Conservation (phyloP, 2,329 filamentous ascomycete genomes). For the Pseudocercospora cruenta region DNA sequence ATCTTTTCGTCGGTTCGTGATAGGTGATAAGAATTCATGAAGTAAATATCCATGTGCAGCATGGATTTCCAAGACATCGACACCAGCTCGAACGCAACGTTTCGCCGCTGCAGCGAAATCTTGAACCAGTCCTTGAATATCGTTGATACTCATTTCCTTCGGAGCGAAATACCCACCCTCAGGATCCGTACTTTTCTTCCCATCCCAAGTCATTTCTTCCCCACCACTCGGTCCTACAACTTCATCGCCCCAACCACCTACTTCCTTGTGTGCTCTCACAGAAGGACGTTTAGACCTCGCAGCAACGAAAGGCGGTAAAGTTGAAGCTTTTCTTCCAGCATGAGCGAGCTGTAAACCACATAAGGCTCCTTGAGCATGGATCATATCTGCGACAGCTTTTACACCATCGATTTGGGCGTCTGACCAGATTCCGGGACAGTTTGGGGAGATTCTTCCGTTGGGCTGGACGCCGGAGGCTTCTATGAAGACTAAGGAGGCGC, state of each 20-base stretch:
- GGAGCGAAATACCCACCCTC: constrained; percentile 45
- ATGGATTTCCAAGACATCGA: constrained; percentile 81
- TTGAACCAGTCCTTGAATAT: constrained; percentile 68
- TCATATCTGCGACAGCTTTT: constrained; percentile 72
- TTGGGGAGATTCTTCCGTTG: constrained; percentile 79
- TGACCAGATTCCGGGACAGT: constrained; percentile 79
- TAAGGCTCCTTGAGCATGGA: constrained; percentile 75
- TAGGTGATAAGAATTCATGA: constrained; percentile 69
- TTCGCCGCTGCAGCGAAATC: constrained; percentile 66
- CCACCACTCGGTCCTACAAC: constrained; percentile 59
- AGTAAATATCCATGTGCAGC: constrained; percentile 79
- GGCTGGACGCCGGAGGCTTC: constrained; percentile 79
- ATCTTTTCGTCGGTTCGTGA: constrained; percentile 69
- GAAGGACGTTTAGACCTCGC: constrained; percentile 40
- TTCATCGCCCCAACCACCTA: constrained; percentile 56
- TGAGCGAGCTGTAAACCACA: constrained; percentile 80
- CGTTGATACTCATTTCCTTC: constrained; percentile 60
- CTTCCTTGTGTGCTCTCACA: constrained; percentile 54
- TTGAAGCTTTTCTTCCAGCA: constrained; percentile 68
- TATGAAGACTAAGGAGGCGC: constrained; percentile 72
- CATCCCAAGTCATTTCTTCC: constrained; percentile 46
- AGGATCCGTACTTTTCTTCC: constrained; percentile 29
- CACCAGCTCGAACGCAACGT: constrained; percentile 60
- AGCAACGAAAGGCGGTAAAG: constrained; percentile 64
- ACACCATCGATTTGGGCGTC: constrained; percentile 78